Conservation (phyloP, 352 stramenopile species). For the Globisporangium splendens region DNA sequence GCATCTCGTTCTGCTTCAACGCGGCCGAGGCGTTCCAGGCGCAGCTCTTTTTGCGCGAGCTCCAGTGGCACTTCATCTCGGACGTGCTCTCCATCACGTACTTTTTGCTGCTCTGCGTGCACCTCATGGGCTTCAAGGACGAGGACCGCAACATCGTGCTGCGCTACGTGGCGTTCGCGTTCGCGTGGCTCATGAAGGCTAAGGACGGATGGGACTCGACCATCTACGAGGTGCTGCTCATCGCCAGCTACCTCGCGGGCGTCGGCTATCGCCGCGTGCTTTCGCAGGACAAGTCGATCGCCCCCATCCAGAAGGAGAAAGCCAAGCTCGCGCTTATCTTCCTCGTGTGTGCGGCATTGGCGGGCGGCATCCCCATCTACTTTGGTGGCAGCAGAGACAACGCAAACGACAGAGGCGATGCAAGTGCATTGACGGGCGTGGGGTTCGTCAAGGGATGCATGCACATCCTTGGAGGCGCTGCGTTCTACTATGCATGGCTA, state of each 20-base stretch:
- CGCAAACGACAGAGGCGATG: slow-evolving; percentile 4
- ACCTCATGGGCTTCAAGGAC: slow-evolving; percentile 80
- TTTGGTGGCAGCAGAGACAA: slow-evolving; percentile 22
- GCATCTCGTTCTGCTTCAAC: slow-evolving; percentile 84
- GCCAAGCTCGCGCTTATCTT: slow-evolving; percentile 48
- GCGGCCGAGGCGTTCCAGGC: slow-evolving; percentile 63
- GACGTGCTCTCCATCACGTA: slow-evolving; percentile 85
- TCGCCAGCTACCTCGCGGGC: slow-evolving; percentile 49
- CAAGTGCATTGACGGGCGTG: slow-evolving; percentile 35
- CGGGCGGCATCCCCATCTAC: slow-evolving; percentile 47
- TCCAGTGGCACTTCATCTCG: slow-evolving; percentile 86
- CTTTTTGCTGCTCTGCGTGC: slow-evolving; percentile 81
- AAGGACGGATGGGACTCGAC: slow-evolving; percentile 81
- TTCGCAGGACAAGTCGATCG: slow-evolving; percentile 39
- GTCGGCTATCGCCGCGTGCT: slow-evolving; percentile 54
- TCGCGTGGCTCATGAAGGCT: slow-evolving; percentile 82
- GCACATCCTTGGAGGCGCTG: slow-evolving; percentile 58
- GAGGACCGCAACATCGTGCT: slow-evolving; percentile 84
- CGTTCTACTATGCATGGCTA: slow-evolving; percentile 80
- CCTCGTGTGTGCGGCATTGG: slow-evolving; percentile 33
- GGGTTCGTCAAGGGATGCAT: slow-evolving; percentile 64
- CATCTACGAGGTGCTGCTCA: slow-evolving; percentile 61
- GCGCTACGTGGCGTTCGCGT: slow-evolving; percentile 80
- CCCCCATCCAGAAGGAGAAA: slow-evolving; percentile 52
- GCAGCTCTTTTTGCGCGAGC: slow-evolving; percentile 62